These are phyloP conservation scores for Hericium erinaceus DNA, from an alignment of 768 basidiomycete species.

Conservation along the genomic window DNA sequence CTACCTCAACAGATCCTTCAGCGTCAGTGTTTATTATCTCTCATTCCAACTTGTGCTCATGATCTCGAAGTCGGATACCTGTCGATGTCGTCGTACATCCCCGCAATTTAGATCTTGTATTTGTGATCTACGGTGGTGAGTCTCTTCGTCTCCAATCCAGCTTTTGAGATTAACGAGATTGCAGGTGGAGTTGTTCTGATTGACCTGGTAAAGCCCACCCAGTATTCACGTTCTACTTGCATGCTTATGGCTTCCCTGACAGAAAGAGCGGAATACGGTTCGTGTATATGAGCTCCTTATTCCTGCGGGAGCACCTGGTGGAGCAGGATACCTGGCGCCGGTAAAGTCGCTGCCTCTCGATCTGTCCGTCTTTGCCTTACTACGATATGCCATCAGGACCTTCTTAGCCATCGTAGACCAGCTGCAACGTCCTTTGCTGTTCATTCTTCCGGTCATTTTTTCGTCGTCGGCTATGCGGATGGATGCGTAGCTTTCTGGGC, in stretches of 20 bases:
- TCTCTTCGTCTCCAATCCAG: background rate
- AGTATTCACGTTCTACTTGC: background rate
- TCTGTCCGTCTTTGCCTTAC: background rate
- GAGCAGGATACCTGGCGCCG: conserved; percentile 46
- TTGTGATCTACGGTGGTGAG: conserved; percentile 69
- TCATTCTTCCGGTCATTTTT: conserved; percentile 67
- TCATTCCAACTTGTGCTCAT: conserved; percentile 1
- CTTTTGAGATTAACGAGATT: background rate
- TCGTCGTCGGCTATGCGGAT: conserved; percentile 75
- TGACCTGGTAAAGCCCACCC: conserved; percentile 38
- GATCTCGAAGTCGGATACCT: conserved; percentile 25
- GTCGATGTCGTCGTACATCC: conserved; percentile 63
- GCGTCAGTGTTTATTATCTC: conserved; percentile 25
- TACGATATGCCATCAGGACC: conserved; percentile 30
- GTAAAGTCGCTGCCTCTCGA: conserved; percentile 26
- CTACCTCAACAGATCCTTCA: conserved; percentile 21
- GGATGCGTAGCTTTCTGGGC: conserved; percentile 83
- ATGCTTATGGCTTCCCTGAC: conserved; percentile 14
- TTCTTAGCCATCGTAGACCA: conserved; percentile 62
- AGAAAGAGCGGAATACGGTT: conserved; percentile 40
- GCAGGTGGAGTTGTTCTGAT: conserved; percentile 53
- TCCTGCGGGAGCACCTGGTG: conserved; percentile 78
- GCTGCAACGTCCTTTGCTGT: conserved; percentile 63
- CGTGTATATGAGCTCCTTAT: conserved; percentile 62
- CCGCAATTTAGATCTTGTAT: conserved; percentile 59